Base-by-base conservation (phyloP, 2,329 filamentous ascomycete genomes). In the Fusarium guadeloupense region DNA sequence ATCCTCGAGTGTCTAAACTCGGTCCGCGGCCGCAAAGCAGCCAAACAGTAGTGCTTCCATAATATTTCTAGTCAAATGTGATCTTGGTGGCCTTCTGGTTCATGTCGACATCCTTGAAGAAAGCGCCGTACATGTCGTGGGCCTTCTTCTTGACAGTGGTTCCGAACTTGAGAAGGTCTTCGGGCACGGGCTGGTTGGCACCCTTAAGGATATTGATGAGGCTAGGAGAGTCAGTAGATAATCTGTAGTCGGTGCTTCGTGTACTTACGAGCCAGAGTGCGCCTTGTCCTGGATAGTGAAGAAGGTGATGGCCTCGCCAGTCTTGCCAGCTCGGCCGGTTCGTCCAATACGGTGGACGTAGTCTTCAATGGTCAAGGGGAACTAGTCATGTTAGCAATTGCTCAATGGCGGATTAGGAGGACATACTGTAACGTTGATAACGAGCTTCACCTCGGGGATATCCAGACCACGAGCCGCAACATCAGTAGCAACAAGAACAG, bases 91-190 rank as follows among this genome's bases (percentile, higher is more conserved):
- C 89, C 76, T 91, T 89, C 78, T 94, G 90, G 74, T 85, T 91
- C 75, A 89, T 89, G 69, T 92, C 90, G 9, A 91, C 88, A 69
- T 97, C 92, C 78, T 95, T 97, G 83, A 91, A 97, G 75, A 98
- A 98, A 26, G 93, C 92, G 53, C 95, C 95, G 73, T 98, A 99
- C 41, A 91, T 90, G 71, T 93, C 91, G 79, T 99, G 95, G 42
- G 88, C 86, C 92, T 98, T 98, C 87, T 96, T 97, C 87, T 98
- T 99, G 46, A 99, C 95, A 1, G 94, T 98, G 19, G 93, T 96
- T 70, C 95, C 95, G 69, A 97, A 99, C 79, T 96, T 97, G 75
- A 98, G 82, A 31, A 99, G 81, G 21, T 92, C 90, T 37, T 97
- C 92, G 3, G 95, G 95, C 1, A 99, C 92, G 12, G 88, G 84